These are phyloP conservation scores for Collybia nuda DNA, from an alignment of 768 basidiomycete genomes.

Conservation along the genomic window DNA sequence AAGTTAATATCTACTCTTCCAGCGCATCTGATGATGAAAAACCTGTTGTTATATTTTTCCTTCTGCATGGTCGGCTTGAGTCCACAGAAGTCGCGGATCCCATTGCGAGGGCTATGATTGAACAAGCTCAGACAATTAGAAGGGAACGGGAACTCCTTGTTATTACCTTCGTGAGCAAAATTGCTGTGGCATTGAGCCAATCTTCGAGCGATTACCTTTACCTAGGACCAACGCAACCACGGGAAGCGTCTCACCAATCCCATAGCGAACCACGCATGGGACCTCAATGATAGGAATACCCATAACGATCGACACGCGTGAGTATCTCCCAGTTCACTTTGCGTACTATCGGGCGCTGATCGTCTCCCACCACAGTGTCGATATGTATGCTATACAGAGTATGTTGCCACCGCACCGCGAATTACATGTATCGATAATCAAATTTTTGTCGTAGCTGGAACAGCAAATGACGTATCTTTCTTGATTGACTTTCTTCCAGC, in stretches of 20 bases:
- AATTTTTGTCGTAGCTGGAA: constrained; percentile 43
- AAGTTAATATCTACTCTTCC: constrained; percentile 30
- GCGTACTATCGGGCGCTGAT: background rate
- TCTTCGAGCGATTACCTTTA: background rate
- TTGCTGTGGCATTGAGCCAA: background rate
- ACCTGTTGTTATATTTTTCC: constrained; percentile 34
- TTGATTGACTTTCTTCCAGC: constrained; percentile 78
- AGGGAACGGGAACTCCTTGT: constrained; percentile 27
- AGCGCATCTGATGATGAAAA: constrained; percentile 4
- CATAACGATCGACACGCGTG: constrained; percentile 42
- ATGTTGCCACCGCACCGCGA: constrained; percentile 6
- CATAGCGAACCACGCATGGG: constrained; percentile 37
- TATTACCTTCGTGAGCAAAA: constrained; percentile 35
- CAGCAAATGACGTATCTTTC: constrained; percentile 74
- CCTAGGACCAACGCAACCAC: constrained; percentile 48
- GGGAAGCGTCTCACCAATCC: constrained; percentile 32
- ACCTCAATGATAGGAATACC: constrained; percentile 16
- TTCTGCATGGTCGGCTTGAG: constrained; percentile 41
- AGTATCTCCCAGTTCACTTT: constrained; percentile 15
- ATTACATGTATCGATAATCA: background rate
- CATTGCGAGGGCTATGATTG: constrained; percentile 23
- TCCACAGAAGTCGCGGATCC: constrained; percentile 26
- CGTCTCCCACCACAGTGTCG: constrained; percentile 26
- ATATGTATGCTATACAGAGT: constrained; percentile 51
- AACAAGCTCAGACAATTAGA: constrained; percentile 11